Base-by-base conservation (phyloP, 441 rosid genomes). In the Erysimum pusillum region DNA sequence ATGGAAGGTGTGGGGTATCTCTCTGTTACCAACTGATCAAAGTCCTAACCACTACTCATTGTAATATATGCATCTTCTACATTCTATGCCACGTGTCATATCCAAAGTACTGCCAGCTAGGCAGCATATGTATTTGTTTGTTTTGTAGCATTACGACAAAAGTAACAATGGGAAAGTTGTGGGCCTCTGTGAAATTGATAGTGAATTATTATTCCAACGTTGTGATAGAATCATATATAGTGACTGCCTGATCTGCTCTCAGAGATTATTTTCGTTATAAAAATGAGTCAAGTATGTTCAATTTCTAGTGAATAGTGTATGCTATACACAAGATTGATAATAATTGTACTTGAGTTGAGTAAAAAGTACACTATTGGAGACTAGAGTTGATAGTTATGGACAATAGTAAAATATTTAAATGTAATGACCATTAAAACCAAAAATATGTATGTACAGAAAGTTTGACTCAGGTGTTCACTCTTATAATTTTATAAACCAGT, bases 1-100 rank as follows among this genome's bases (percentile, higher is more conserved):
- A 45, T 34, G 76, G 76, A 63, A 67, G 81, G 77, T 73, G 77
- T 59, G 56, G 74, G 74, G 70, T 76, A 11, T 73, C 62, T 46
- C 77, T 77, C 76, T 14, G 38, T 3, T 59, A 77, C 81, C 76
- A 65, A 65, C 68, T 38, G 39, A 59, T 66, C 51, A 38, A 39
- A 77, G 76, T 71, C 77, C 32, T 65, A 71, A 72, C 81, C 56
- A 71, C 81, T 77, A 71, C 81, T 71, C 68, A 66, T 77, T 57
- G 76, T 17, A 41, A 45, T 11, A 49, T 72, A 56, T 70, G 75
- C 49, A 46, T 42, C 53, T 62, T 46, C 45, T 56, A 36, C 20
- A 12, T 17, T 35, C 11, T 59, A 0, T 32, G 41, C 38, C 54
- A 71, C 73, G 38, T 71, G 63, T 58, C 57, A 1, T 41, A 0